These are phyloP conservation scores for Leccinum disarticulatum DNA, from an alignment of 768 basidiomycete species.

Conservation along the genomic window DNA sequence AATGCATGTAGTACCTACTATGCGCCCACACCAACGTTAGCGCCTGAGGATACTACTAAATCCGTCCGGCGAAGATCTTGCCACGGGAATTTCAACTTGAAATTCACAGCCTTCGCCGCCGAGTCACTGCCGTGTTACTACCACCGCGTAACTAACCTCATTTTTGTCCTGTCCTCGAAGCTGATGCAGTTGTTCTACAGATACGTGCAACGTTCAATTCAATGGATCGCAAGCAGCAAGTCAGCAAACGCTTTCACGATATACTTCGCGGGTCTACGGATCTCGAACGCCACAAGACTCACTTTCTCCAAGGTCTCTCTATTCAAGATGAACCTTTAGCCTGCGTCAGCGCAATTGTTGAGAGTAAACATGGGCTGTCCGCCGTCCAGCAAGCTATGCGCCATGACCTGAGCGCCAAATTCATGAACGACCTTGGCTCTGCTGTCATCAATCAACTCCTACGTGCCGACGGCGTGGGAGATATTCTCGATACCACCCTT, in stretches of 20 bases:
- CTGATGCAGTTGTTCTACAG: no score
- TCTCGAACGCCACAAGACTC: slow-evolving; percentile 28
- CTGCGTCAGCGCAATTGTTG: slow-evolving; percentile 40
- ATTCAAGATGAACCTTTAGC: slow-evolving; percentile 37
- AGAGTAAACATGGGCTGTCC: slow-evolving; percentile 35
- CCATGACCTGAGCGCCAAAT: slow-evolving; percentile 35
- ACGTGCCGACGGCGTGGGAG: slow-evolving; percentile 37
- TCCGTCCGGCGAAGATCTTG: no score
- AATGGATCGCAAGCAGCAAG: slow-evolving; percentile 27
- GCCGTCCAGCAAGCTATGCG: slow-evolving; percentile 44
- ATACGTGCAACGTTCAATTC: no score
- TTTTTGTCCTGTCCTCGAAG: no score
- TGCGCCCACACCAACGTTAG: no score
- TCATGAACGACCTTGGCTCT: slow-evolving; percentile 44
- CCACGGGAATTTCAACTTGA: no score
- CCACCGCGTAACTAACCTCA: no score
- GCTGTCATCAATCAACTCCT: slow-evolving; percentile 40
- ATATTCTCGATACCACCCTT: slow-evolving; percentile 41
- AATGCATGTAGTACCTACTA: no score
- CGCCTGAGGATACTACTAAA: no score
- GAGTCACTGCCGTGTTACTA: no score
- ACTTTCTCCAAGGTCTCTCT: slow-evolving; percentile 49
- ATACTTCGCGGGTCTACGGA: slow-evolving; percentile 31
- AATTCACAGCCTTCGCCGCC: no score
- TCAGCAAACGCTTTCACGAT: slow-evolving; percentile 37